Base-by-base conservation (phyloP, 2,329 filamentous ascomycete species). In the Hymenoscyphus salicellus region DNA sequence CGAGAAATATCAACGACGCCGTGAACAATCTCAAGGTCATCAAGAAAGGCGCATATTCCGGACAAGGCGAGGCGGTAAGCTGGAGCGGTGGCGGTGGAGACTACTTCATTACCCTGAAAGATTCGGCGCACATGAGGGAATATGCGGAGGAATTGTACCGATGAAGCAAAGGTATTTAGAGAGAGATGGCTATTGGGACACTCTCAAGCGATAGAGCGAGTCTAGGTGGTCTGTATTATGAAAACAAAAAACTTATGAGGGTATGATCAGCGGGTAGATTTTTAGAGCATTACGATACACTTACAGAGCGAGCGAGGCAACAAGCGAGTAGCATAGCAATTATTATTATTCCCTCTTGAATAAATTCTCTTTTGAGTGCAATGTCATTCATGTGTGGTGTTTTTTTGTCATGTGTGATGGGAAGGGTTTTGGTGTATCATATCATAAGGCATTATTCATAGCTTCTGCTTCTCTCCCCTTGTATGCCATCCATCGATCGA, bases 401-500 rank as follows among this genome's bases (percentile, higher is more conserved):
- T 28, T 10, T 33, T 2, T 60, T 63, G 56, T n/a, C 7, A 59
- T 59, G 43, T 43, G 80, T 80, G 64, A 80, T 38, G 36, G 11
- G 36, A 38, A 38, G 16, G 36, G n/a, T n/a, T 17, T 38, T 14
- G 2, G 14, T 38, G 36, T 4, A 38, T 17, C 36, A 78, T 26
- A 52, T 52, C 46, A 52, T 52, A 52, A 52, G 20, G 60, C 83
- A 76, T 68, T 71, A 73, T 98, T 98, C 89, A 97, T 93, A 68
- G 86, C 88, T 63, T 95, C 91, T 11, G 91, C 94, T 79, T 97
- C 93, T 74, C 89, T 85, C 3, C 88, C 89, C 85, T 95, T 95
- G 68, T 89, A 84, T 74, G 86, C 87, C 90, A 98, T 93, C 92
- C 93, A 98, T 62, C 95, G 84, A 75, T 93, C 89, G 61, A 97